phyloP scores from a whole-genome alignment of 176 grass and related monocot genomes.

The Aegilops sharonensis region DNA sequence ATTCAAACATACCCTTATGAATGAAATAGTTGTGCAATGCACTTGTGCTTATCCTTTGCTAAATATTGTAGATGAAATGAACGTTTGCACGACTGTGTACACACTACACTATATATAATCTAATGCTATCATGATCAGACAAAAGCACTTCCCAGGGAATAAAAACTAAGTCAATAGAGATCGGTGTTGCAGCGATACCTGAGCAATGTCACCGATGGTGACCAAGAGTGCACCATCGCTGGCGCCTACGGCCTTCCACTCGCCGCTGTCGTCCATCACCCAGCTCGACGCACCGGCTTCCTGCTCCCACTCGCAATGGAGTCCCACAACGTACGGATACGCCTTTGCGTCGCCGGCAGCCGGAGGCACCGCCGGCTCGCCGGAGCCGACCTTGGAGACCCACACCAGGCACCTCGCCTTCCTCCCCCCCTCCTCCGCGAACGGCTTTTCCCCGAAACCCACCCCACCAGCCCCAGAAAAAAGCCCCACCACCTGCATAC shows the following conservation, averaged over 20 bases:
- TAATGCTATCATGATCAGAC: too few species aligned
- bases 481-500: slow-evolving; percentile 49
- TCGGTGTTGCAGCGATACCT: slow-evolving; percentile 42
- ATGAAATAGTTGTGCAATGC: neutral
- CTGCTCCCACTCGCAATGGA: slow-evolving; percentile 56
- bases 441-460: slow-evolving; percentile 40
- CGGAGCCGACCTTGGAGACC: slow-evolving; percentile 37
- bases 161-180: too few species aligned
- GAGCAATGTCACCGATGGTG: slow-evolving; percentile 80
- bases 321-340: slow-evolving; percentile 59
- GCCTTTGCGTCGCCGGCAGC: slow-evolving; percentile 41
- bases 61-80: neutral
- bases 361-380: slow-evolving; percentile 13
- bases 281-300: slow-evolving; percentile 33
- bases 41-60: neutral
- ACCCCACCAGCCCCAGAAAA: slow-evolving; percentile 30
- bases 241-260: slow-evolving; percentile 36
- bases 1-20: neutral
- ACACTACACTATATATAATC: neutral
- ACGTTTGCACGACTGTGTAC: neutral
- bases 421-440: slow-evolving; percentile 45
- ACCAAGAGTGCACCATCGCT: slow-evolving; percentile 50
- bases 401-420: slow-evolving; percentile 67
- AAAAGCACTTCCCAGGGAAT: too few species aligned
- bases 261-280: slow-evolving; percentile 52